Base-by-base conservation (phyloP, 805 yeast species). In the Kodamaea fukazawae region DNA sequence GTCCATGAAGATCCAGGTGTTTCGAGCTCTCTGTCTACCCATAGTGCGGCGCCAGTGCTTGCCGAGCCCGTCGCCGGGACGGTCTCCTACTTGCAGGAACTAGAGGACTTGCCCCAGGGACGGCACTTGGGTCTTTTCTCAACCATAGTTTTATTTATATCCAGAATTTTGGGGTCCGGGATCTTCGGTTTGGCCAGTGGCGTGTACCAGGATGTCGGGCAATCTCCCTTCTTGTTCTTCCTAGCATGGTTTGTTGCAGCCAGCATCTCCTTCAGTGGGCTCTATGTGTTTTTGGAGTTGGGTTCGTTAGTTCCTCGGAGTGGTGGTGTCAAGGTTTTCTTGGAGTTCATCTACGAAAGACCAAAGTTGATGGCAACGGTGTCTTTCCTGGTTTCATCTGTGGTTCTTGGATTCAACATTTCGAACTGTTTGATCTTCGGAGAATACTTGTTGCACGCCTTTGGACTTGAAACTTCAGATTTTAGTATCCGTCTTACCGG, bases 151-250 rank as follows among this genome's bases (percentile, higher is more conserved):
- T 41, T 83, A 42, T 80, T 82, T 49, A 70, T 85, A 5, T 78
- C 86, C 11, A 64, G 90, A 44, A 84, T 85, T 30, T 65, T 85
- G 9, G 93, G 95, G 0, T 81, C 89, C 0, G 93, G 93, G 0
- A 83, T 85, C 7, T 81, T 84, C 63, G 82, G 89, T 6, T 76
- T 81, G 1, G 83, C 90, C 0, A 74, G 85, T 13, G 75, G 81
- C 17, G 76, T 84, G 22, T 81, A 76, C 51, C 72, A 71, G 32
- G 83, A 81, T 47, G 76, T 79, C 49, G 90, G 90, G 17, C 81
- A 86, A 10, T 81, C 84, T 7, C 77, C 81, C 2, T 60, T 70
- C 14, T 50, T 82, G 25, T 85, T 82, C 54, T 73, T 83, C 34
- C 43, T 65, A 0, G 74, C 84, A 1, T 85, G 93, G 93, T 22